Conservation (phyloP, 1,284 basidiomycete genomes). For the Rhodotorula sp. region DNA sequence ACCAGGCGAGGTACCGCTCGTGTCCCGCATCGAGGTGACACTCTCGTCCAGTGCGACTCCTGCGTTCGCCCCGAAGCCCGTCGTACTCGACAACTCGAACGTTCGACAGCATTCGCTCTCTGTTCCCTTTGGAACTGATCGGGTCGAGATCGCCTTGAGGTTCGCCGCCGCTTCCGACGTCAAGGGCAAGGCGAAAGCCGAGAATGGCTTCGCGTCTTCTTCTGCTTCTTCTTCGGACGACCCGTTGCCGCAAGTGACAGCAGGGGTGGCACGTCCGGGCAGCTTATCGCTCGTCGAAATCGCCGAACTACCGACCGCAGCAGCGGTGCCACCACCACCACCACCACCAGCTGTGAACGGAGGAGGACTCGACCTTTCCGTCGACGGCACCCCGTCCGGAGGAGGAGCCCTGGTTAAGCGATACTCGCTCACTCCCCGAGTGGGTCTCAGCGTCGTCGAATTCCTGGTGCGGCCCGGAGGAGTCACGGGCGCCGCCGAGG, state of each 20-base stretch:
- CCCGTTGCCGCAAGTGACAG: not conserved
- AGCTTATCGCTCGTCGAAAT: not conserved
- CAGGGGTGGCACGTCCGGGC: not conserved
- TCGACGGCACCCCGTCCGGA: not conserved
- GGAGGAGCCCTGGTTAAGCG: not conserved
- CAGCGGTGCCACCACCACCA: not conserved
- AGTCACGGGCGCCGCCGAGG: not conserved
- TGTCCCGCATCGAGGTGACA: constrained; percentile 13
- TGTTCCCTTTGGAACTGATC: not conserved
- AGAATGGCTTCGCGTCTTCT: not conserved
- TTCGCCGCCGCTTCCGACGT: not conserved
- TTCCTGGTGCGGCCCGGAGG: constrained; percentile 5
- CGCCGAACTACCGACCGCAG: not conserved
- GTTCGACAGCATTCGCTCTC: constrained; percentile 25
- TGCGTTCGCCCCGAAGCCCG: not conserved
- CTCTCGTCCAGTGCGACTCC: constrained; percentile 1
- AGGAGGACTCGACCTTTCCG: not conserved
- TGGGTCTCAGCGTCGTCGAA: constrained; percentile 24
- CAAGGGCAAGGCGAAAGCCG: constrained; percentile 11
- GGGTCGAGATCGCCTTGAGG: constrained; percentile 5
- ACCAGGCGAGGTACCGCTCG: not conserved
- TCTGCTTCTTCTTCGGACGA: not conserved
- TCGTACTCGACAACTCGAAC: constrained; percentile 17
- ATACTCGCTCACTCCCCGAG: constrained; percentile 5
- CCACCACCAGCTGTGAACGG: not conserved